Evolutionary conservation across 75 land plant genomes (phyloP), one percentile per base, ranked within the genome.

Genomic region (Adiantum capillusveneris): DNA sequence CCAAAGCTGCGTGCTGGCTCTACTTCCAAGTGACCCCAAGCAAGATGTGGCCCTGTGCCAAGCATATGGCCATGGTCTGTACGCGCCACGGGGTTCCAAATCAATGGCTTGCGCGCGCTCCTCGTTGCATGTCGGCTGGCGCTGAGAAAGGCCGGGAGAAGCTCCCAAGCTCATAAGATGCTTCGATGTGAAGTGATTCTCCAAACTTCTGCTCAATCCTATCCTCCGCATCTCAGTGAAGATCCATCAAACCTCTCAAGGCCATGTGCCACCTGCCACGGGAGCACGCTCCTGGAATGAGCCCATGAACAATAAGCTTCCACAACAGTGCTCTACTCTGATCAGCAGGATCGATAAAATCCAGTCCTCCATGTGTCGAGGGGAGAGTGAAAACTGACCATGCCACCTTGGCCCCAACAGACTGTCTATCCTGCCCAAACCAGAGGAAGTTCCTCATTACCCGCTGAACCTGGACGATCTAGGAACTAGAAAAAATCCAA

Each of bases 361-460:
- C 36, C 24, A 58, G 42, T 11, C 60, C 60, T 12, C 60, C 60
- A 1, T 29, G 39, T 14, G 39, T 7, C 1, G 34, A 16, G 19
- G 34, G 7, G 18, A 29, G n/a, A 5, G 22, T 20, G 21, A 58
- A 6, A 5, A 20, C 9, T 31, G 34, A n/a, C 60, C 60, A 58
- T 20, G 39, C 39, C 1, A 58, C 60, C 60, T 30, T 29, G 7
- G 60, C 60, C 18, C 60, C 13, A 1, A 6, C n/a, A 11, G 60
- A n/a, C 22, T 18, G 20, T 5, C 20, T 42, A 14, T 58, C 60
- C 24, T 9, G 18, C 7, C 39, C 60, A 3, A 21, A 20, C 60
- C 60, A 58, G 1, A 58, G 7, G 24, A 31, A 58, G 42, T 36
- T 58, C 42, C 36, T 29, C 2, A 58, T 58, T 11, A 58, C 6